Conservation (phyloP, 306 rosid genomes). For the Cicer pinnatifidum region DNA sequence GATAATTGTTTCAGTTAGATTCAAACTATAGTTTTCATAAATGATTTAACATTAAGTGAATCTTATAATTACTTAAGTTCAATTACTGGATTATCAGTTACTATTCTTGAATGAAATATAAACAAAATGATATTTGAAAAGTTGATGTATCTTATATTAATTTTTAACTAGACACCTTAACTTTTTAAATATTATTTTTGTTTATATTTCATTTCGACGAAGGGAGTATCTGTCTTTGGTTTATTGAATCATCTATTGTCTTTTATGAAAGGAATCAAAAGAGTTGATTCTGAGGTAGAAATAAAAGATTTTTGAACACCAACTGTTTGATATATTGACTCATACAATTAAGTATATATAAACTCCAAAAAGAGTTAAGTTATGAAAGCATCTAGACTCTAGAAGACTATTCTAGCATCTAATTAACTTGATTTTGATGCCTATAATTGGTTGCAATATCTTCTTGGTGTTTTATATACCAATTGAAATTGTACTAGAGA, state of each 20-base stretch:
- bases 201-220: not conserved
- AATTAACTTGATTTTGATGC: slow-evolving; percentile 38
- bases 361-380: slow-evolving; percentile 43
- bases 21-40: too few species aligned
- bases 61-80: too few species aligned
- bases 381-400: slow-evolving; percentile 35
- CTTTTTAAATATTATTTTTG: too few species aligned
- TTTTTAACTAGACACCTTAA: too few species aligned
- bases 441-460: not conserved
- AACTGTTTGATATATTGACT: slow-evolving; percentile 29
- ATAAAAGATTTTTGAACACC: slow-evolving; percentile 45
- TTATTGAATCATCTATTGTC: slow-evolving; percentile 50
- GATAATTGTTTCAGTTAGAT: too few species aligned
- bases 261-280: slow-evolving; percentile 46
- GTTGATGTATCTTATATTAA: too few species aligned
- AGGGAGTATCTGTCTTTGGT: slow-evolving; percentile 1
- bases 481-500: slow-evolving; percentile 39
- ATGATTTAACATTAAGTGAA: too few species aligned
- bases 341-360: slow-evolving; percentile 28
- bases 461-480: not conserved
- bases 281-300: slow-evolving; percentile 50
- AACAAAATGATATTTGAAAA: too few species aligned
- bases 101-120: too few species aligned
- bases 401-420: slow-evolving; percentile 38
- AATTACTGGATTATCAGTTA: too few species aligned